Base-by-base conservation (phyloP, 805 yeast genomes). In the Helenozyma baotianmanensis region DNA sequence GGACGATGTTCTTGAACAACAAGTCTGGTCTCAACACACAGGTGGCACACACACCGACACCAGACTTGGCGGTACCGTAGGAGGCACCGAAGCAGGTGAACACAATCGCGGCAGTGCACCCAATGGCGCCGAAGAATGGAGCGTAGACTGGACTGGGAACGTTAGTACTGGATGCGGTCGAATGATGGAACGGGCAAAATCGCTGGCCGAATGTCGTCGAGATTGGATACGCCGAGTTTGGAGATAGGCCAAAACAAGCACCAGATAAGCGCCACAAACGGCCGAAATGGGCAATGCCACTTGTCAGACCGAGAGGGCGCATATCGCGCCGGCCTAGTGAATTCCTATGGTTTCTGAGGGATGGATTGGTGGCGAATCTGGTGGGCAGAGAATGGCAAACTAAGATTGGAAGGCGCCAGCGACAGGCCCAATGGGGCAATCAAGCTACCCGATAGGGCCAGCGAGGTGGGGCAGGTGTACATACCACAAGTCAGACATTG, bases 71-170 rank as follows among this genome's bases (percentile, higher is more conserved):
- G 48, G 97, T 90, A 73, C 98, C 98, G 68, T 89, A 89, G 37
- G 96, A 86, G 56, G 98, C 97, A 73, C 98, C 98, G 62, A 89
- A 87, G 52, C 96, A 87, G 64, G 98, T 89, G 79, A 92, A 92
- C 58, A 94, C 87, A 60, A 92, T 92, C 64, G 99, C 97, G 34
- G 97, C 87, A 39, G 98, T 95, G 76, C 98, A 94, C 62, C 99
- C 99, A 59, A 92, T 86, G 50, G 97, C 90, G 57, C 99, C 99
- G 67, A 92, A 92, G 76, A 92, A 92, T 62, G 99, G 98, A 32
- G 59, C 59, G 43, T 53, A 54, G 42, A 54, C 57, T 36, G 58
- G 58, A 70, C 48, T 42, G 26, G 9, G 8, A 12, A 11, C 14
- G 44, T 39, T 35, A 38, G 45, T 45, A 29, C 14, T 2, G 13